Percentiles rank a stretch among this genome's conserved stretches.
These are phyloP conservation scores for Penicillium brevicompactum DNA, from an alignment of 2,329 filamentous ascomycete species.

Conservation along the genomic window DNA sequence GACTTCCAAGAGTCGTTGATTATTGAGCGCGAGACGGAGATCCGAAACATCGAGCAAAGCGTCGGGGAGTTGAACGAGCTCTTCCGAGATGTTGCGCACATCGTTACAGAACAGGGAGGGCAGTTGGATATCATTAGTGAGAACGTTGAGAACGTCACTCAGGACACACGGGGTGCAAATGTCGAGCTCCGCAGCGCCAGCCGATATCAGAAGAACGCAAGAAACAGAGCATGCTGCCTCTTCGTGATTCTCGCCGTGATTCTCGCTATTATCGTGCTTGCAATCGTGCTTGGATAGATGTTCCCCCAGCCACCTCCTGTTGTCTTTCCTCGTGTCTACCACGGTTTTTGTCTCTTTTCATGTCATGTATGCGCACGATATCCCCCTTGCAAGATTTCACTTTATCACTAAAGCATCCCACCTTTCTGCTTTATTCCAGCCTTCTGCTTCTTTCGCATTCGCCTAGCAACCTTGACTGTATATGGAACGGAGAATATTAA, in stretches of 20 bases:
- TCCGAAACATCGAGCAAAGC: conserved; percentile 94
- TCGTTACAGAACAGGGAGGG: conserved; percentile 91
- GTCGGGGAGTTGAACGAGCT: conserved; percentile 95
- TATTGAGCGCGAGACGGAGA: conserved; percentile 93
- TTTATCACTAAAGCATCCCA: conserved; percentile 7
- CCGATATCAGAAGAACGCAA: conserved; percentile 90
- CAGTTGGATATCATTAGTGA: conserved; percentile 83
- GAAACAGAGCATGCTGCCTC: conserved; percentile 92
- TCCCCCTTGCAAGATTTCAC: conserved; percentile 31
- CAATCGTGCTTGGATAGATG: conserved; percentile 71
- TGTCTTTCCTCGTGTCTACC: conserved; percentile 7
- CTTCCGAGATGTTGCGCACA: conserved; percentile 96
- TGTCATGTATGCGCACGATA: conserved; percentile 34
- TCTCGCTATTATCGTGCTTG: conserved; percentile 83
- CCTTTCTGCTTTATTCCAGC: conserved; percentile 11
- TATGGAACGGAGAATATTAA: conserved; percentile 30
- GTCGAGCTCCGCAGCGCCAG: conserved; percentile 81
- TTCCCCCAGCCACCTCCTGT: conserved; percentile 8
- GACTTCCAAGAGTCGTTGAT: conserved; percentile 97
- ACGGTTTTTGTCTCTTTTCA: conserved; percentile 10
- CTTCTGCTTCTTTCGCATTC: conserved; percentile 2
- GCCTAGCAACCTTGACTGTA: conserved; percentile 1
- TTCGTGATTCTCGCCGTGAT: conserved; percentile 87
- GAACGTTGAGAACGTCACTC: conserved; percentile 81
- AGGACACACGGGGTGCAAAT: conserved; percentile 83